Base-by-base conservation (phyloP, 2,329 filamentous ascomycete genomes). In the Claviceps humidiphila region DNA sequence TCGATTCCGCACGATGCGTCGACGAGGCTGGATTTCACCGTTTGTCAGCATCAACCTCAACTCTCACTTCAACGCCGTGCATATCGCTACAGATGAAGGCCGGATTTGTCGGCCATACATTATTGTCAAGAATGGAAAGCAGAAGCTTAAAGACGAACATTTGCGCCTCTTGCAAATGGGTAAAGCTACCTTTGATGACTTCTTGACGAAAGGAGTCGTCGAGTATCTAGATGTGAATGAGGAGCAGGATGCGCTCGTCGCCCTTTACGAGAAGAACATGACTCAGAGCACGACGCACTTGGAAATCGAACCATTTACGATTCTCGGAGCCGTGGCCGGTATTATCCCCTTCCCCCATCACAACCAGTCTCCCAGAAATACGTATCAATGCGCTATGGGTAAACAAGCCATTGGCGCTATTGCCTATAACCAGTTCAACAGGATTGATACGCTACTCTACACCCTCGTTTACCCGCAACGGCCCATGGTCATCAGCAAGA, bases 341-440 rank as follows among this genome's bases (percentile, higher is more conserved):
- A 75, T 98, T 40, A 98, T 98, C 65, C 93, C 93, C 4, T 98
- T 97, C 64, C 93, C 93, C 8, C 93, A 98, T 67, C 93, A 98
- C 74, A 98, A 98, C 69, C 93, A 98, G 68, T 98, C 94, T 16
- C 93, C 93, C 9, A 80, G 93, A 76, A 98, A 98, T 66, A 98
- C 93, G 0, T 98, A 98, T 64, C 91, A 97, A 75, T 96, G 91
- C 71, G 93, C 93, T 71, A 98, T 98, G 93, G 93, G 93, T 79
- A 98, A 98, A 72, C 93, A 98, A 85, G 93, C 93, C 41, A 97
- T 98, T 66, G 93, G 93, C 38, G 90, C 91, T 38, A 97, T 98
- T 64, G 93, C 91, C 16, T 95, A 95, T 65, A 98, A 98, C 65
- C 93, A 98, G 67, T 95, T 96, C 71, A 87, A 91, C 61, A 84